Evolutionary conservation across 371 early-diverging fungal species (phyloP).

Genomic region (Mucor indicus): DNA sequence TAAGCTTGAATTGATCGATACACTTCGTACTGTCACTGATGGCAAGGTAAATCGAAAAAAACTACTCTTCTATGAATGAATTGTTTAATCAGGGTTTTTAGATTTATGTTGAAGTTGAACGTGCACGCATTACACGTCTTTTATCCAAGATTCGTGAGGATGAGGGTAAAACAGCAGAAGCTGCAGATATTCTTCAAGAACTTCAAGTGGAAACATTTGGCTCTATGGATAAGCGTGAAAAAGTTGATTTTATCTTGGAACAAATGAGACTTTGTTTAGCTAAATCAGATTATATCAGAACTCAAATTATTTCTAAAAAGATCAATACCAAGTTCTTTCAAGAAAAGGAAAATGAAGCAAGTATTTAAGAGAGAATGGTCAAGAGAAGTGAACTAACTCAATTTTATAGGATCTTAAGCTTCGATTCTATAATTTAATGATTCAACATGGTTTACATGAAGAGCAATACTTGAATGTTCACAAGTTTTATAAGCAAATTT

Average conservation of each 20-base stretch:
- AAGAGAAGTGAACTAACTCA: not conserved
- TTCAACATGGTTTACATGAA: slow-evolving; percentile 90
- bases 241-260: slow-evolving; percentile 97
- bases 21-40: slow-evolving; percentile 93
- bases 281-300: slow-evolving; percentile 88
- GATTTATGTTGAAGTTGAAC: slow-evolving; percentile 97
- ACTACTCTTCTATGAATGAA: not conserved
- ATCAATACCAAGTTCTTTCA: slow-evolving; percentile 92
- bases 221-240: slow-evolving; percentile 96
- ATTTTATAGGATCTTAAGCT: slow-evolving; percentile 82
- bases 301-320: slow-evolving; percentile 92
- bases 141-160: slow-evolving; percentile 86
- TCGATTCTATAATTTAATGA: slow-evolving; percentile 94
- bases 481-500: slow-evolving; percentile 89
- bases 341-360: slow-evolving; percentile 75
- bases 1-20: slow-evolving; percentile 89
- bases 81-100: too few species aligned
- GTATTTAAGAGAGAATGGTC: not conserved
- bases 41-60: slow-evolving; percentile 75
- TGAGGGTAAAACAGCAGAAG: slow-evolving; percentile 87
- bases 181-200: slow-evolving; percentile 94
- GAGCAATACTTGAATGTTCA: slow-evolving; percentile 84
- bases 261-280: slow-evolving; percentile 95
- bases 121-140: slow-evolving; percentile 90
- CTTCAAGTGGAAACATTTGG: slow-evolving; percentile 98